Evolutionary conservation across 495 filamentous ascomycete genomes (phyloP), one percentile per base, ranked within the genome.

Genomic region (Podospora bellae-mahoneyi): DNA sequence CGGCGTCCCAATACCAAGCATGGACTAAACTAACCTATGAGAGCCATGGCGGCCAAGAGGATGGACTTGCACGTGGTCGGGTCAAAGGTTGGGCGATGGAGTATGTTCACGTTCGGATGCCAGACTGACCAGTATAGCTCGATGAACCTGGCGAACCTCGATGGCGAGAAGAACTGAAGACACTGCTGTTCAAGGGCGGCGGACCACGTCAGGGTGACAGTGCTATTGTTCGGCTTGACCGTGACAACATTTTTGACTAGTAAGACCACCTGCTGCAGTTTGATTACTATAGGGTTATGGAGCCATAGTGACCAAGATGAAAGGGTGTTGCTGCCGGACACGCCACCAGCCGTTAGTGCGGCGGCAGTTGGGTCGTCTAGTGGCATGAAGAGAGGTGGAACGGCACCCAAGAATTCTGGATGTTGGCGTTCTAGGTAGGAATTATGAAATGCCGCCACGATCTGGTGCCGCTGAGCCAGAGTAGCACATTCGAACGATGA

Each of bases 401-500:
- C 15, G 4, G 57, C 27, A 13, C 53, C 58, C 15, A 67, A 39
- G 4, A 39, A 61, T 4, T 70, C 62, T 5, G 59, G 39, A 19
- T 62, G 63, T 34, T 72, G 72, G 7, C 70, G 64, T 23, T 68
- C 63, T 34, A 68, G 66, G 27, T 73, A 75, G 0, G 69, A 59
- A 18, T 64, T 57, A 9, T 75, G 44, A 26, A 74, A 77, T 1
- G 62, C 39, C 1, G 71, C 39, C 2, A 77, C 71, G 56, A 77
- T 67, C 61, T 75, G 71, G 20, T 72, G 68, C 5, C 75, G 62
- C 20, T 75, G 71, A 16, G 57, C 44, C 4, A 75, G 68, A 18
- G 75, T 74, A n/a, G 66, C 75, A 19, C 75, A 77, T 15, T 77
- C 75, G 44, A 77, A 77, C n/a, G 75, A 77, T 15, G 71, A 67